Conservation (phyloP, 208 protist species). For the Trypanosoma melophagium region DNA sequence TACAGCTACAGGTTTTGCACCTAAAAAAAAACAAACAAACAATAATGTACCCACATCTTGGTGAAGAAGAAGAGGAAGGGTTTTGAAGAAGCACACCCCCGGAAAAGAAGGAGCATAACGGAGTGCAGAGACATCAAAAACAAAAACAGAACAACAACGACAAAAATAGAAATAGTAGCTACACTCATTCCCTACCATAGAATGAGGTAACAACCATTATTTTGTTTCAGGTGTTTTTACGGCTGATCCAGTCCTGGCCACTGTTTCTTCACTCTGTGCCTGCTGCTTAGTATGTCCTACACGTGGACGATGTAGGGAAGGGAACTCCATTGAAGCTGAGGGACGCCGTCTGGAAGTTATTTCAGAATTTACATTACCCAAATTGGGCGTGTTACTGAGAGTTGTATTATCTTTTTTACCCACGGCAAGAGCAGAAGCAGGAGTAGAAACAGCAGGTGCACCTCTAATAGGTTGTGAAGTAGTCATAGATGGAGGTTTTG, state of each 20-base stretch:
- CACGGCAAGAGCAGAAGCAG: not conserved
- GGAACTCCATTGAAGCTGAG: conserved; percentile 23
- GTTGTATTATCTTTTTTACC: too few species aligned
- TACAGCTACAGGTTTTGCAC: too few species aligned
- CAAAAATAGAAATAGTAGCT: conserved; percentile 1
- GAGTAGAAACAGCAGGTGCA: too few species aligned
- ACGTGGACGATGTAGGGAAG: conserved; percentile 16
- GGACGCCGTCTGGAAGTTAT: not conserved
- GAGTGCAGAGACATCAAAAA: not conserved
- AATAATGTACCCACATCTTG: too few species aligned
- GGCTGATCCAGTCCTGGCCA: not conserved
- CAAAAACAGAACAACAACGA: not conserved
- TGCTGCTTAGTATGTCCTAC: not conserved
- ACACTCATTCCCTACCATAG: not conserved
- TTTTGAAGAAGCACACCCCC: too few species aligned
- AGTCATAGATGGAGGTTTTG: too few species aligned
- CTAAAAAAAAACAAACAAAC: too few species aligned
- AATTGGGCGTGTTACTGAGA: not conserved
- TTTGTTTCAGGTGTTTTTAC: not conserved
- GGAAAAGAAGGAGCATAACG: too few species aligned
- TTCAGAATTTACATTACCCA: not conserved
- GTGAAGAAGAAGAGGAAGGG: too few species aligned
- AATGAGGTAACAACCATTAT: not conserved
- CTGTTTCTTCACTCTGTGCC: not conserved
- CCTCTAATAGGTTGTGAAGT: too few species aligned